Evolutionary conservation across 345 rosid genomes (phyloP), one percentile per base, ranked within the genome.

Genomic region (Lepidium sativum): DNA sequence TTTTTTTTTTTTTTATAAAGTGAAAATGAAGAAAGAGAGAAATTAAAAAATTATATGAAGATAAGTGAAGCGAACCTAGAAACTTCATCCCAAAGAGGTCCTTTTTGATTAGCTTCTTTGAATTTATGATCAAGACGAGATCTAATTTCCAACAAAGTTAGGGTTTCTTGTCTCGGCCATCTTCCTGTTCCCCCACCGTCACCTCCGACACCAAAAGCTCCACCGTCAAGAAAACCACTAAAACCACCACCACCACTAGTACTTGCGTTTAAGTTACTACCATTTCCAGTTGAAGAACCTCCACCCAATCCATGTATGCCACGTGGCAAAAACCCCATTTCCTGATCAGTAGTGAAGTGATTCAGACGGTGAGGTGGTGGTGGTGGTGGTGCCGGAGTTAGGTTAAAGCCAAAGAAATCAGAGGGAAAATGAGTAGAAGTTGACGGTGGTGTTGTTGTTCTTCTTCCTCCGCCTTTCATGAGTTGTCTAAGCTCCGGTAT

Each of bases 81-180:
- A 69, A 92, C 91, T 74, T 92, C 94, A 45, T 89, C 97, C 98
- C 98, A 92, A 7, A 92, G 71, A 20, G 98, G 98, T 66, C 96
- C 97, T 63, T 88, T 91, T 59, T 91, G 98, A 67, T 91, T 91
- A 63, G 98, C 97, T 62, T 92, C 97, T 68, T 89, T 87, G 73
- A 92, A 92, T 82, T 84, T 86, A 59, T 86, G 79, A 81, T 89
- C 94, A 69, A 92, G 97, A 65, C 89, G 84, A 70, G 98, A 92
- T 89, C 98, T 87, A 89, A 92, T 87, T 76, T 92, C 97, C 54
- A 92, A 87, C 67, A 92, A 88, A 9, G 96, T 89, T 51, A 89
- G 85, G 59, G 98, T 92, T 83, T 92, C 98, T 62, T 92, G 98
- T 62, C 98, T 80, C 4, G 97, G 97, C 98, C 98, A 92, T 58